These are phyloP conservation scores for Ganoderma lucidum DNA, from an alignment of 1,284 basidiomycete species.

Conservation along the genomic window DNA sequence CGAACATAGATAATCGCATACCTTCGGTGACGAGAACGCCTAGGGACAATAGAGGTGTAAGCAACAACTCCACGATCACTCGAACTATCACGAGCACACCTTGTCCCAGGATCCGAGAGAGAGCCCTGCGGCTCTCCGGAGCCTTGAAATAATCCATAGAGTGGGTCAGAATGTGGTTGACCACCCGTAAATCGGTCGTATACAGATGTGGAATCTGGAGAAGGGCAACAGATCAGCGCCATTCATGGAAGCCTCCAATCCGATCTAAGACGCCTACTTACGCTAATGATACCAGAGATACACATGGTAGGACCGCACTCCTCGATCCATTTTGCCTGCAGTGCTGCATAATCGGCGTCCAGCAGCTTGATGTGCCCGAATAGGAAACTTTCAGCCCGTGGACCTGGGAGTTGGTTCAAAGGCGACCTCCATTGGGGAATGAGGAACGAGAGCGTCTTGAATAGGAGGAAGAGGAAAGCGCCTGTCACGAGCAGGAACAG, in stretches of 20 bases:
- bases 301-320: constrained; percentile 7
- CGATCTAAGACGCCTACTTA: background rate
- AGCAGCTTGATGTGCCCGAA: background rate
- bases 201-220: constrained; percentile 5
- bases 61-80: background rate
- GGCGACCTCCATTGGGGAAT: background rate
- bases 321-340: constrained; percentile 5
- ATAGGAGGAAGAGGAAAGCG: background rate
- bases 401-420: background rate
- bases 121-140: constrained; percentile 4
- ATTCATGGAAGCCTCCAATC: background rate
- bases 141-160: constrained; percentile 6
- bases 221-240: background rate
- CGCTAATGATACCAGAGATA: background rate
- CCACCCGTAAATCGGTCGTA: background rate
- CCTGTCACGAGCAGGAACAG: background rate
- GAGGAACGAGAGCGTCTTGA: background rate
- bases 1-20: background rate
- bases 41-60: background rate
- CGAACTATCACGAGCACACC: background rate
- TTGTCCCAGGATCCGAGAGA: constrained; percentile 1
- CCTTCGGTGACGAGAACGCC: constrained; percentile 11
- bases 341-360: background rate
- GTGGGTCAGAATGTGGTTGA: constrained; percentile 10
- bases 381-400: background rate